phyloP scores from a whole-genome alignment of 192 early-diverging fungal species.

The Backusella australiensis region DNA sequence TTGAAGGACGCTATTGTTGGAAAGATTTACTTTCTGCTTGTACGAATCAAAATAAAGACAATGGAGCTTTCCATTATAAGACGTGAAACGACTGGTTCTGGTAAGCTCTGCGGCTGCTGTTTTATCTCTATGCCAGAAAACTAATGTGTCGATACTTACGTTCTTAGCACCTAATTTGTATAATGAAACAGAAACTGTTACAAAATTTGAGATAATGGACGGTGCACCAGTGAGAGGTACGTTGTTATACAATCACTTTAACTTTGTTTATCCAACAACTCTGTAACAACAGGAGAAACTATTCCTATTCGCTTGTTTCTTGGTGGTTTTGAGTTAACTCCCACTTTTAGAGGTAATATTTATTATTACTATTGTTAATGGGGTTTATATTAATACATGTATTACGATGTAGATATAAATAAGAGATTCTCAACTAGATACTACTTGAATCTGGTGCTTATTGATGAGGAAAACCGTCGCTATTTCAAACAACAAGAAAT shows the following conservation, averaged over 20 bases:
- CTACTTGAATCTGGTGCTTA: conserved; percentile 95
- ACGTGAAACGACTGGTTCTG: conserved; percentile 91
- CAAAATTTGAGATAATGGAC: conserved; percentile 99
- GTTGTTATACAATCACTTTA: neutral
- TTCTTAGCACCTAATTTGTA: conserved; percentile 85
- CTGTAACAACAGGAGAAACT: conserved; percentile 64
- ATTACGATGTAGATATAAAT: conserved; percentile 61
- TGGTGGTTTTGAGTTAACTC: conserved; percentile 96
- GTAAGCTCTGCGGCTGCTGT: conserved; percentile 27
- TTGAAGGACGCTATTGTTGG: conserved; percentile 98
- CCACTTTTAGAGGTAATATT: conserved; percentile 73
- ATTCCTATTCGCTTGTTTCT: conserved; percentile 98
- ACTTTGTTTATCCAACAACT: neutral
- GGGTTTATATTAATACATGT: neutral
- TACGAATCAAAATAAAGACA: conserved; percentile 99
- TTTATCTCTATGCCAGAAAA: too few relatives aligned
- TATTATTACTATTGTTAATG: neutral
- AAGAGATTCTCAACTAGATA: conserved; percentile 98
- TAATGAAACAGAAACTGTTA: conserved; percentile 98
- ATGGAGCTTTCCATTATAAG: conserved; percentile 99
- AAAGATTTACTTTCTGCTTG: conserved; percentile 98
- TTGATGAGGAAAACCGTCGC: conserved; percentile 97
- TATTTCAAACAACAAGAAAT: conserved; percentile 99
- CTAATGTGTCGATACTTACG: neutral
- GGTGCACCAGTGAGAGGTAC: conserved; percentile 83